Evolutionary conservation across 1,284 basidiomycete species (phyloP), one percentile per base, ranked within the genome.

Genomic region (Marasmius oreades): DNA sequence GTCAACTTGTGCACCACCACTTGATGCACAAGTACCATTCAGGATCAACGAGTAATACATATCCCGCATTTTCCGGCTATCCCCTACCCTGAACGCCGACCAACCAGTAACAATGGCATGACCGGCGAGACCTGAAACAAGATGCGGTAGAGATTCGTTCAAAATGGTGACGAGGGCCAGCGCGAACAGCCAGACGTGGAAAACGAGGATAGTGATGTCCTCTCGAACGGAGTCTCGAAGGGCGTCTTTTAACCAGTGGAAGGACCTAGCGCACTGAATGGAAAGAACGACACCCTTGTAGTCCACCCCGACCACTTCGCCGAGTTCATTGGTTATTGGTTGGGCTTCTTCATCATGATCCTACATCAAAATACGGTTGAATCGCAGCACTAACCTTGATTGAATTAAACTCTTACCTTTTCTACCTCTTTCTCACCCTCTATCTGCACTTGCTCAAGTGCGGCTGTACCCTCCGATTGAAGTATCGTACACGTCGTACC

Each of bases 111-210:
- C 73, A 3, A 81, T 61, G 22, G 71, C 60, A 59, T 80, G 77
- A 5, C 75, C 75, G 22, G 69, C 69, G 8, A 80, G 53, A 2
- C 73, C 70, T 22, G 78, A 75, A 3, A 69, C 71, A 37, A 81
- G 68, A 61, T 81, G 78, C 8, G 79, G 79, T 24, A 79, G 69
- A 0, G 77, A 79, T 62, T 81, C 77, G 52, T 74, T 75, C 33
- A 79, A 56, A 37, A 81, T 68, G 42, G 78, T 74, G 23, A 75
- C 62, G 28, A 76, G 52, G 5, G 74, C 70, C 33, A 79, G 57
- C 4, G 70, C 64, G 36, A 79, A 67, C 34, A 78, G 61, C 77
- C 78, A 81, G 26, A 73, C 59, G 37, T 78, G 72, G 58, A 77
- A 77, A 31, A 68, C 59, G 4, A 79, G 60, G 18, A 69, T 73